A percentile compares a stretch with the other conserved stretches of the same genome.
phyloP scores from a whole-genome alignment of 2,329 filamentous ascomycete genomes.

The Pseudogymnoascus sp. region DNA sequence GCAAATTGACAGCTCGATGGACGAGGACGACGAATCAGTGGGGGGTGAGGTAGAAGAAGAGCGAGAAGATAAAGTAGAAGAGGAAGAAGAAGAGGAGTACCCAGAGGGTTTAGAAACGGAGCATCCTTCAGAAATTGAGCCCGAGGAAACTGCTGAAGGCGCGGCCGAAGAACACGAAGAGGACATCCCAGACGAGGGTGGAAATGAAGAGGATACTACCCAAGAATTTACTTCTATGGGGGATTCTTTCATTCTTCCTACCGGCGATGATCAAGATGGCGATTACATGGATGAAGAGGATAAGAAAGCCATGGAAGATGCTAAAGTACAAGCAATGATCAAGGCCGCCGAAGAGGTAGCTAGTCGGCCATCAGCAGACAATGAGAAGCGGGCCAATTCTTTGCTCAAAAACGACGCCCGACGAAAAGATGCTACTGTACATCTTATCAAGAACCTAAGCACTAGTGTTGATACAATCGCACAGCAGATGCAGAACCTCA shows the following conservation, averaged over 20 bases:
- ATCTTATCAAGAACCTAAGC: slow-evolving; percentile 34
- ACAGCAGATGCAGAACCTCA: slow-evolving; percentile 34
- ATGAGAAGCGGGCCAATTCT: slow-evolving; percentile 21
- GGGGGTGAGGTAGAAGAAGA: slow-evolving; percentile 13
- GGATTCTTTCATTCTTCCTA: neutral
- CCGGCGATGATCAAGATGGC: slow-evolving; percentile 16
- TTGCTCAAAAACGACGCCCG: slow-evolving; percentile 47
- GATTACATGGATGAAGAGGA: slow-evolving; percentile 25
- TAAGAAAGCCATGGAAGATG: slow-evolving; percentile 27
- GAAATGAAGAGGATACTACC: slow-evolving; percentile 6
- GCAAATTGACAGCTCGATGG: neutral
- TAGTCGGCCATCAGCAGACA: slow-evolving; percentile 22
- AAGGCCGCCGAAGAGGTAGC: slow-evolving; percentile 23
- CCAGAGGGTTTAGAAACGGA: neutral
- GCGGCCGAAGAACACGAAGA: slow-evolving; percentile 12
- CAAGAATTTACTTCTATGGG: slow-evolving; percentile 4
- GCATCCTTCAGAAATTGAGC: neutral
- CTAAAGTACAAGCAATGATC: slow-evolving; percentile 28
- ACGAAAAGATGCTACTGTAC: slow-evolving; percentile 51
- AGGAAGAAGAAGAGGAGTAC: slow-evolving; percentile 14
- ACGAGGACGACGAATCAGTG: slow-evolving; percentile 10
- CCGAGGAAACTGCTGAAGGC: neutral
- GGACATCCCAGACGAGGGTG: neutral
- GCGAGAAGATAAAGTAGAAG: slow-evolving; percentile 16
- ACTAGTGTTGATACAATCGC: slow-evolving; percentile 20